Percentiles rank a stretch among this genome's conserved stretches.
These are phyloP conservation scores for Thalassiosira pacifica DNA, from an alignment of 352 stramenopile genomes.

Conservation along the genomic window DNA sequence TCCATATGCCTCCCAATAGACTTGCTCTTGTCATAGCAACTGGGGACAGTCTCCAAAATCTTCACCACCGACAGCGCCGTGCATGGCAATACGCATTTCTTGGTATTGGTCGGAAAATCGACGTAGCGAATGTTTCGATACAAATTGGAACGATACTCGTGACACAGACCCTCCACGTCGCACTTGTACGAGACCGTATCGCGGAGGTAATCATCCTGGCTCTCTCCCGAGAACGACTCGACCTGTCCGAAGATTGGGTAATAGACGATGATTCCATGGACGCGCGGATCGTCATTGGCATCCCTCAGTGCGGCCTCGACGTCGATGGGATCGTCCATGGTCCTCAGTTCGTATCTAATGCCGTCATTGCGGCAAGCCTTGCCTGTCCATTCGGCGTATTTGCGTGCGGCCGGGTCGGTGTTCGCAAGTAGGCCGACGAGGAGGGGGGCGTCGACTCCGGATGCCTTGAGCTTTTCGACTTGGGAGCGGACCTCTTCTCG, in stretches of 20 bases:
- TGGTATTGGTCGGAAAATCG: conserved; percentile 88
- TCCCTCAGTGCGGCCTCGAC: conserved; percentile 93
- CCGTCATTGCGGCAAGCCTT: conserved; percentile 94
- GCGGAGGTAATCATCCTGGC: conserved; percentile 97
- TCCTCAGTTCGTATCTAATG: conserved; percentile 96
- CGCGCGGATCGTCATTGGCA: conserved; percentile 92
- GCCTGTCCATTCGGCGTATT: conserved; percentile 97
- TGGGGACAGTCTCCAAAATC: conserved; percentile 91
- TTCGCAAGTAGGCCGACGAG: conserved; percentile 92
- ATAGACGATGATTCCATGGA: conserved; percentile 98
- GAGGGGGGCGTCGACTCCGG: conserved; percentile 79
- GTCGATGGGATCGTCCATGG: conserved; percentile 92
- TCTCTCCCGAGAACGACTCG: conserved; percentile 95
- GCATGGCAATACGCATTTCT: conserved; percentile 97
- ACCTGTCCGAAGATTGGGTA: conserved; percentile 98
- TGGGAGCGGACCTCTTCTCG: conserved; percentile 81
- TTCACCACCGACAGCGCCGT: conserved; percentile 97
- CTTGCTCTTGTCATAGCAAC: conserved; percentile 66
- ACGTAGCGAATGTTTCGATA: conserved; percentile 98
- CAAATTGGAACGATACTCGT: conserved; percentile 96
- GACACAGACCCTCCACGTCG: conserved; percentile 96
- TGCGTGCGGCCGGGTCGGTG: conserved; percentile 92
- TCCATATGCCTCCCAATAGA: conserved; percentile 75
- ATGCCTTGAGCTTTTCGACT: conserved; percentile 69
- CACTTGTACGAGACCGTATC: conserved; percentile 96